Evolutionary conservation across 1,139 yeast species (phyloP), one percentile per base, ranked within the genome.

Genomic region (Nematodospora anomalae): DNA sequence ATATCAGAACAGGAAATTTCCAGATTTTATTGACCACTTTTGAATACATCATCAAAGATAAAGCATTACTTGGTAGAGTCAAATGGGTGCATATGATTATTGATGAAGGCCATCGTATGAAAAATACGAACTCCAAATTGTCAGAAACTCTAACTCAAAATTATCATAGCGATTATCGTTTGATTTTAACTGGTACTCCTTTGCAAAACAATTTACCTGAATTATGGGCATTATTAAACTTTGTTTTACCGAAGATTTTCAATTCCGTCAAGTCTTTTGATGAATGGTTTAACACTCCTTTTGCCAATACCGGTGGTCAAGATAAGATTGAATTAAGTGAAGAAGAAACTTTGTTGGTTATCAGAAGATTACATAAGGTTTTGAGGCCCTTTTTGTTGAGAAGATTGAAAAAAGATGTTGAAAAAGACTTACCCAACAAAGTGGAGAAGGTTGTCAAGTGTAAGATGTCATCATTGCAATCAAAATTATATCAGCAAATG

Each of bases 381-480:
- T 74, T 92, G 55, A 78, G 98, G 57, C 98, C 98, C 3, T 92
- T 92, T 74, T 71, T 92, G 51, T 71, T 92, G 53, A 81, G 98
- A 66, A 83, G 98, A 69, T 76, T 92, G 66, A 92, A 92, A 67
- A 90, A 89, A 60, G 98, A 92, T 68, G 98, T 92, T 26, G 98
- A 92, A 58, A 90, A 89, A 57, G 97, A 90, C 57, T 74, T 92
- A 49, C 98, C 98, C 2, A 90, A 88, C 57, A 92, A 92, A 68
- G 87, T 92, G 37, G 98, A 92, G 64, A 89, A 83, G 58, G 97
- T 92, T 31, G 76, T 92, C 53, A 92, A 92, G 63, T 92, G 98
- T 69, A 88, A 88, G 62, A 83, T 88, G 83, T 86, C 96, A 32
- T 82, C 94, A 0, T 68, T 92, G 46, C 98, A 92, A 66, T 72